Evolutionary conservation across 1,284 basidiomycete genomes (phyloP), one percentile per base, ranked within the genome.

Genomic region (Tilletia horrida): DNA sequence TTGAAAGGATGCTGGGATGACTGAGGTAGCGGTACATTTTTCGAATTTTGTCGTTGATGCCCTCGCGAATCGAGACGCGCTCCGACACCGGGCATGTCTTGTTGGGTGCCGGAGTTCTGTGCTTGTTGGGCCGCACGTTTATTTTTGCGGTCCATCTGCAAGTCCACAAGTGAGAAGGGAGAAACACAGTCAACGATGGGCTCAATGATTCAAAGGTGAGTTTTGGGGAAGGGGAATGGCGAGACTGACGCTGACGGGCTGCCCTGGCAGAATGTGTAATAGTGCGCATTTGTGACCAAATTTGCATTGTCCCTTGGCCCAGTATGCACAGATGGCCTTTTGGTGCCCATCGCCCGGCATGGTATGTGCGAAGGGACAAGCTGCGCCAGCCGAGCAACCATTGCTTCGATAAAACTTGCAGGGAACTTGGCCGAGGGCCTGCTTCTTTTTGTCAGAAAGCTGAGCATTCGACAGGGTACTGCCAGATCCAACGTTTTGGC

Each of bases 321-420:
- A 98, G 93, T 93, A 97, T 59, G 93, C 90, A 81, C 95, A 98
- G 63, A 91, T 87, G 76, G 95, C 92, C 82, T 96, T 96, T 31
- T 74, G 71, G 50, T 69, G 69, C 14, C 83, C 83, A 35, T 82
- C 81, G 27, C 78, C 78, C 11, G 81, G 77, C n/a, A 83, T 70
- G 69, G 81, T 81, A 74, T 97, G 94, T 42, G 93, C 95, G 86
- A 97, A 97, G 31, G 92, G 93, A 83, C 94, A 97, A 27, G 91
- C 90, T n/a, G 90, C 86, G 55, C 94, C 94, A 27, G 94, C 94
- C 13, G 93, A 95, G 84, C 94, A 82, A 63, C 81, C 78, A 65
- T 79, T 76, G 71, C 73, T 76, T 82, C 90, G 92, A 88, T 90
- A 97, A 87, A 98, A 97, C 84, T 96, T 93, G 86, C 95, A 98